These are phyloP conservation scores for Pseudocercospora musae DNA, from an alignment of 2,329 filamentous ascomycete species.

Conservation along the genomic window DNA sequence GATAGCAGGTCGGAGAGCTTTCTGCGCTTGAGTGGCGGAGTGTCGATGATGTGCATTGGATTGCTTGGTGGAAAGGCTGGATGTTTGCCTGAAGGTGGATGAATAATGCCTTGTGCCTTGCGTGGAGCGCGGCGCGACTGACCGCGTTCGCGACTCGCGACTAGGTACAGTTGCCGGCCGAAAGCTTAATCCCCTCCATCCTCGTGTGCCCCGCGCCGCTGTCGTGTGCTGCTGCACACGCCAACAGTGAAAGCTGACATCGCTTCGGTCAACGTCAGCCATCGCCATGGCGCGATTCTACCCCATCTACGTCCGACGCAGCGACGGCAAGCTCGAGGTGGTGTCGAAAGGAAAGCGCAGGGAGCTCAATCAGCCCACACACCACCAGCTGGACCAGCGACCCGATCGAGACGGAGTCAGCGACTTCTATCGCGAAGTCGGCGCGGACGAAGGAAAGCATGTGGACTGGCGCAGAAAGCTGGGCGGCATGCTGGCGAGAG, in stretches of 20 bases:
- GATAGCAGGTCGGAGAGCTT: constrained; percentile 27
- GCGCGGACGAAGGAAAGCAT: constrained; percentile 51
- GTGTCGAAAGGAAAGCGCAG: constrained; percentile 50
- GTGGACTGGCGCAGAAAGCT: constrained; percentile 58
- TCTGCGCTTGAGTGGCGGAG: constrained; percentile 24
- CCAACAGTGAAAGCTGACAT: not conserved
- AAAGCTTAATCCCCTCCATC: not conserved
- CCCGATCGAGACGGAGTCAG: constrained; percentile 53
- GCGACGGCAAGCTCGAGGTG: constrained; percentile 50
- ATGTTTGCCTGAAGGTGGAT: not conserved
- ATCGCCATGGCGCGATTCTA: constrained; percentile 48
- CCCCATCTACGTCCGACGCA: constrained; percentile 47
- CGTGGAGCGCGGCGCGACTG: no score
- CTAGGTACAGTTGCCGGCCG: not conserved
- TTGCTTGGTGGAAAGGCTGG: not conserved
- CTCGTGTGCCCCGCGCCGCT: no score
- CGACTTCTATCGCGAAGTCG: constrained; percentile 54
- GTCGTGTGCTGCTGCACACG: no score
- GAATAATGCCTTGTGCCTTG: no score
- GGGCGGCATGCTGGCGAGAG: constrained; percentile 55
- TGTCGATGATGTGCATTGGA: not conserved
- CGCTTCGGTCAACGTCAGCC: not conserved
- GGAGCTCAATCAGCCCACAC: constrained; percentile 51
- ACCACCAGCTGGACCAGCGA: constrained; percentile 51
- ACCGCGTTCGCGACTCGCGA: not conserved